Evolutionary conservation across 306 rosid species (phyloP), one percentile per base, ranked within the genome.

Genomic region (Hippophae tibetana): DNA sequence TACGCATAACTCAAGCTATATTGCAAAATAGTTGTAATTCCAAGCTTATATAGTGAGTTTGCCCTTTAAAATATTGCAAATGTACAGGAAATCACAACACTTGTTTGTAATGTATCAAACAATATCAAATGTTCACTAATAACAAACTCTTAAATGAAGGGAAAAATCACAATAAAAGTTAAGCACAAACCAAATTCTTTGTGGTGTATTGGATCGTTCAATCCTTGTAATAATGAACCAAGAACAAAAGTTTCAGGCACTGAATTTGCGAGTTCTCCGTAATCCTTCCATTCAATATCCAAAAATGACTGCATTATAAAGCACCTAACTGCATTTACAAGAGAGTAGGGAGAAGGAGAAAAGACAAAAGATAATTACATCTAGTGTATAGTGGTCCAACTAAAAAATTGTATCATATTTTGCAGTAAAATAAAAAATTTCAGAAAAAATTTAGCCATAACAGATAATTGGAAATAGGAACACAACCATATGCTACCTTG

Each of bases 171-270:
- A 31, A 4, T 2, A 31, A 55, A 41, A 57, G 47, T 47, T 13
- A 77, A 67, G 54, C 52, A 73, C 81, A 52, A 52, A 90, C 98
- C 96, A 65, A 90, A 90, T 49, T 87, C 95, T 76, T 83, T 87
- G 79, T 90, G 96, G 61, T 90, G 98, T 70, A 78, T 79, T 9
- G 98, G 95, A 63, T 90, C 98, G 65, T 90, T 90, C 70, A 90
- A 46, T 58, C 89, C 96, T 74, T 76, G 83, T 60, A 90, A 57
- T 63, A 90, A 76, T 64, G 96, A 92, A 69, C 96, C 96, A 47
- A 87, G 83, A 59, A 90, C 66, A 81, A 90, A 90, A 61, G 71
- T 61, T 74, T 69, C 83, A 57, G 95, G 98, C 68, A 90, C 82
- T 10, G 79, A 74, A 51, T 75, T 78, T 62, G 81, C 62, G 74